Conservation (phyloP, 2,329 filamentous ascomycete genomes). For the Kalmusia sp. region DNA sequence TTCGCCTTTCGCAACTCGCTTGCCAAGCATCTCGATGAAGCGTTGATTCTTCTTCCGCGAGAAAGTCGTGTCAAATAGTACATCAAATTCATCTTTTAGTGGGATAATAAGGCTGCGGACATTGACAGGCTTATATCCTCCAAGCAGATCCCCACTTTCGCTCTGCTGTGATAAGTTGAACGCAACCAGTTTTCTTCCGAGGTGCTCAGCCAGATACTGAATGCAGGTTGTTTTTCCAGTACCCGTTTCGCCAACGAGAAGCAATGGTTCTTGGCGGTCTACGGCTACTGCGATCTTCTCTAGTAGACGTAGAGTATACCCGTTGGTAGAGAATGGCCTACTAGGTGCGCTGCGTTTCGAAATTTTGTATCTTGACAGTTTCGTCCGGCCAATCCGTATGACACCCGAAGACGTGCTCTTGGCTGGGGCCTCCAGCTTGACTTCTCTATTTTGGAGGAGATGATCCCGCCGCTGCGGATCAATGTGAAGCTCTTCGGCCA, state of each 20-base stretch:
- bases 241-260: constrained; percentile 98
- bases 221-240: constrained; percentile 98
- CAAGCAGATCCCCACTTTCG: constrained; percentile 92
- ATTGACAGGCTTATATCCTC: constrained; percentile 96
- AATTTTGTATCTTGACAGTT: constrained; percentile 51
- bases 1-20: constrained; percentile 79
- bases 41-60: constrained; percentile 82
- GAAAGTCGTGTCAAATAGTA: constrained; percentile 87
- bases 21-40: constrained; percentile 81
- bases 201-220: constrained; percentile 84
- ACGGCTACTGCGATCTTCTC: constrained; percentile 89
- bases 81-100: constrained; percentile 91
- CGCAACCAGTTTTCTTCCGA: constrained; percentile 86
- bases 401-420: constrained; percentile 35
- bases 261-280: constrained; percentile 81
- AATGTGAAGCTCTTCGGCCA: constrained; percentile 88
- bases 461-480: constrained; percentile 82
- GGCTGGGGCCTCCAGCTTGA: constrained; percentile 59
- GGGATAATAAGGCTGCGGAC: constrained; percentile 86
- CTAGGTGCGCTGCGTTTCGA: constrained; percentile 46
- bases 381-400: constrained; percentile 51
- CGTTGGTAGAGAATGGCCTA: constrained; percentile 84
- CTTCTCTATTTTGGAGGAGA: constrained; percentile 75
- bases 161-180: constrained; percentile 98
- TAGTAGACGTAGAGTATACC: constrained; percentile 80